Conservation (phyloP, 495 filamentous ascomycete species). For the Neurospora pannonica region DNA sequence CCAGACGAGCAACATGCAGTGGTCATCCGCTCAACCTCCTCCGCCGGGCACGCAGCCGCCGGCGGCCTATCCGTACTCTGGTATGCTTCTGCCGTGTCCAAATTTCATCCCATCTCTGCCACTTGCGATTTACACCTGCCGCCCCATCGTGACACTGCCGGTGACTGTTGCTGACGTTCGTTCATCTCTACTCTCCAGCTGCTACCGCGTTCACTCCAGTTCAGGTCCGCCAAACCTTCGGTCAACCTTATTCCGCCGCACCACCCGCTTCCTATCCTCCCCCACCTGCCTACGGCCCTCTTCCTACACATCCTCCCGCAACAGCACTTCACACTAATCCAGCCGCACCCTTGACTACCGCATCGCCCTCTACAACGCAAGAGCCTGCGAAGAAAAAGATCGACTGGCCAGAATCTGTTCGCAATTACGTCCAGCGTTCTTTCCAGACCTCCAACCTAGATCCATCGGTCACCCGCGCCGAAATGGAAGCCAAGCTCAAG, state of each 20-base stretch:
- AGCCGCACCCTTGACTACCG: constrained; percentile 7
- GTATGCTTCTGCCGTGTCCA: constrained; percentile 5
- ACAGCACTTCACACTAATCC: constrained; percentile 18
- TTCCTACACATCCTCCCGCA: constrained; percentile 9
- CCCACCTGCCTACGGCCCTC: constrained; percentile 16
- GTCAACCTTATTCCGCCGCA: constrained; percentile 27
- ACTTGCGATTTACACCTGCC: background rate
- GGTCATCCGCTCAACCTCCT: constrained; percentile 15
- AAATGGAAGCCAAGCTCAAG: constrained; percentile 80
- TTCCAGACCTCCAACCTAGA: constrained; percentile 65
- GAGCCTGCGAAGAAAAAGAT: constrained; percentile 47
- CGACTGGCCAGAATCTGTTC: constrained; percentile 67
- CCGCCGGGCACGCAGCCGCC: constrained; percentile 26
- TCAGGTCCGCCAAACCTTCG: constrained; percentile 35
- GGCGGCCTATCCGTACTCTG: constrained; percentile 22
- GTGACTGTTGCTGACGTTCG: constrained; percentile 14
- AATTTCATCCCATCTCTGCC: background rate
- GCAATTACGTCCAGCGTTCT: constrained; percentile 72
- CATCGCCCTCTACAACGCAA: constrained; percentile 12
- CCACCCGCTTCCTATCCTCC: constrained; percentile 15
- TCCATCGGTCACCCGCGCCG: constrained; percentile 49
- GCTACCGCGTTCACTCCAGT: constrained; percentile 45
- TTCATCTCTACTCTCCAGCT: constrained; percentile 11
- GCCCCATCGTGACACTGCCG: background rate
- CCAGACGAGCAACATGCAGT: constrained; percentile 4